phyloP scores from a whole-genome alignment of 495 filamentous ascomycete species.

The Patellaria atrata region DNA sequence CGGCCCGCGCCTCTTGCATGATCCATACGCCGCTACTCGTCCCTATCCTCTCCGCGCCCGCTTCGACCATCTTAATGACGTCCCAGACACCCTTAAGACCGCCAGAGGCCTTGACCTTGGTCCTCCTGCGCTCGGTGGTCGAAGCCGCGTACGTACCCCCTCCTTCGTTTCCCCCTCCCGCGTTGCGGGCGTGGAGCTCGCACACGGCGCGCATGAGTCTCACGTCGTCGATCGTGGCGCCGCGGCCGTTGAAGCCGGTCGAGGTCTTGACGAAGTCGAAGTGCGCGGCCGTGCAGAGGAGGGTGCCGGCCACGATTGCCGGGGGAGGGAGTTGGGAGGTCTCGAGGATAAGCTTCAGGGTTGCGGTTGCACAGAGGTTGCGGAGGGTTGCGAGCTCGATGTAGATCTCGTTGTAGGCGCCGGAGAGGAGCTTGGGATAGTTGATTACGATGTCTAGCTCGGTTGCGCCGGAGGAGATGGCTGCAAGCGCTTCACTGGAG shows the following conservation, averaged over 20 bases:
- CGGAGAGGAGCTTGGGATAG: constrained; percentile 35
- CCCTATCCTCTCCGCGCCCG: constrained; percentile 51
- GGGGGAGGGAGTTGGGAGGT: constrained; percentile 40
- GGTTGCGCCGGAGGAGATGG: constrained; percentile 40
- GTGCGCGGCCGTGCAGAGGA: constrained; percentile 43
- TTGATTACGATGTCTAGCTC: constrained; percentile 61
- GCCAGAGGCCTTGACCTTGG: constrained; percentile 52
- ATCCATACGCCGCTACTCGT: constrained; percentile 46
- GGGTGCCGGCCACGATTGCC: constrained; percentile 44
- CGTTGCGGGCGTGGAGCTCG: constrained; percentile 26
- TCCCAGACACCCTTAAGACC: constrained; percentile 42
- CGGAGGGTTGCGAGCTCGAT: constrained; percentile 42
- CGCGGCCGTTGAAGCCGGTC: constrained; percentile 50
- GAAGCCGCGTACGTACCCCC: constrained; percentile 10
- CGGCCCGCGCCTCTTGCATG: constrained; percentile 32
- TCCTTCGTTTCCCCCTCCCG: background rate
- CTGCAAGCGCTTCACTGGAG: constrained; percentile 26
- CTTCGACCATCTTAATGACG: constrained; percentile 43
- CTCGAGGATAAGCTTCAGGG: constrained; percentile 54
- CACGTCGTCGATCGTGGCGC: constrained; percentile 42
- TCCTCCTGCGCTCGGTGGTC: constrained; percentile 8
- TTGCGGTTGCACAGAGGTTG: constrained; percentile 33
- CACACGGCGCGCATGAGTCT: constrained; percentile 39
- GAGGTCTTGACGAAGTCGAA: constrained; percentile 58
- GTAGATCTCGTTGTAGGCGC: constrained; percentile 38